A percentile compares a stretch with the other conserved stretches of the same genome.
These are phyloP conservation scores for Fistulinella cinereoalba DNA, from an alignment of 1,284 basidiomycete genomes.

Conservation along the genomic window DNA sequence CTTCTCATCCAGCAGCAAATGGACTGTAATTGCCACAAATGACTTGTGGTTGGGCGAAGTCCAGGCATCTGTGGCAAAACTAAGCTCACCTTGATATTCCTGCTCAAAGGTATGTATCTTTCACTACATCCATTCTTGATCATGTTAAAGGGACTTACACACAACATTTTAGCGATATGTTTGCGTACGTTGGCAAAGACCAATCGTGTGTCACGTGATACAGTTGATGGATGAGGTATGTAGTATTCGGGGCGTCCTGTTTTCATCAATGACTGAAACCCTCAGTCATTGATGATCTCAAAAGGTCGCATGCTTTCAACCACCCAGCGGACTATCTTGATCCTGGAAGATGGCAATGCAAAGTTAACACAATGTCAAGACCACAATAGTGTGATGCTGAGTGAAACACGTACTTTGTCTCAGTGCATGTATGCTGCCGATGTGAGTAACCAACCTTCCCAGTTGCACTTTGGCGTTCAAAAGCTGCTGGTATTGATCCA, in stretches of 20 bases:
- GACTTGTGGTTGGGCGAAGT: slow-evolving; percentile 11
- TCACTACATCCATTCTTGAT: background rate
- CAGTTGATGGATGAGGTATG: slow-evolving; percentile 3
- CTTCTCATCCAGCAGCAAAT: background rate
- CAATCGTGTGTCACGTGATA: background rate
- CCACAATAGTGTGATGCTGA: background rate
- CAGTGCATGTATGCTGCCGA: slow-evolving; percentile 11
- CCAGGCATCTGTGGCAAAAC: slow-evolving; percentile 13
- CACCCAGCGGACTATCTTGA: slow-evolving; percentile 8
- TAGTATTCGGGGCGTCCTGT: slow-evolving; percentile 7
- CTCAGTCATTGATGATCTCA: slow-evolving; percentile 8
- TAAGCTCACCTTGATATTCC: slow-evolving; percentile 10
- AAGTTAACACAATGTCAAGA: background rate
- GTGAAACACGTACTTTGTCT: slow-evolving; percentile 12
- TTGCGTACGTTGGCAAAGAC: background rate
- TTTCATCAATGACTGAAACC: slow-evolving; percentile 7
- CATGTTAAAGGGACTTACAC: background rate
- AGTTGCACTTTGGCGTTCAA: background rate
- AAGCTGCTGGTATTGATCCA: background rate
- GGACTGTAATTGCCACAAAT: slow-evolving; percentile 4
- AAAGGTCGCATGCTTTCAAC: slow-evolving; percentile 4
- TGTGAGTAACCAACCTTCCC: background rate
- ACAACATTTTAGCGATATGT: slow-evolving; percentile 2
- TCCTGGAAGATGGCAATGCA: slow-evolving; percentile 3
- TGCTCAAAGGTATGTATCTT: background rate